phyloP scores from a whole-genome alignment of 2,329 filamentous ascomycete genomes.

The Arthrobotrys iridis region DNA sequence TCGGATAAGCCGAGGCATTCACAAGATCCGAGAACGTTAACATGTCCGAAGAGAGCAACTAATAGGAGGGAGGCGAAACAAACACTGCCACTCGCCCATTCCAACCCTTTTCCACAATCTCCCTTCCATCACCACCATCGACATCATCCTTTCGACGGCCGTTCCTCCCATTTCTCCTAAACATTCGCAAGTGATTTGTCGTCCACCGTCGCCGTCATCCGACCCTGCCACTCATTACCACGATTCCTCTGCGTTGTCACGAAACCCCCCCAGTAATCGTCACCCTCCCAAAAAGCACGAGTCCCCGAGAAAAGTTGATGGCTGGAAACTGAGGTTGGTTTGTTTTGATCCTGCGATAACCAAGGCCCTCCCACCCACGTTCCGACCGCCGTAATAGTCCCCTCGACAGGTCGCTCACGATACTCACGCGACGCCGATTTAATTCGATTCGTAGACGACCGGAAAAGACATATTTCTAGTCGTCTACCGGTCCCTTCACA shows the following conservation, averaged over 20 bases:
- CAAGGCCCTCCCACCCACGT: conserved; percentile 10
- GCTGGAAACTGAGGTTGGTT: conserved; percentile 51
- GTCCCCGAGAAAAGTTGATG: conserved; percentile 40
- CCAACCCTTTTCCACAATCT: conserved; percentile 27
- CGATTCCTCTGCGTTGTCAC: conserved; percentile 1
- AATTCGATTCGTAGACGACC: neutral
- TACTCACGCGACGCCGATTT: conserved; percentile 21
- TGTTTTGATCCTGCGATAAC: conserved; percentile 49
- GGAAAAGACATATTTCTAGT: conserved; percentile 21
- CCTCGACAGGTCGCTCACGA: conserved; percentile 26
- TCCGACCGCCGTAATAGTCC: conserved; percentile 40
- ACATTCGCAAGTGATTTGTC: neutral
- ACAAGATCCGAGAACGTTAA: conserved; percentile 32
- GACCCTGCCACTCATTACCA: neutral
- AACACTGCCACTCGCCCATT: conserved; percentile 30
- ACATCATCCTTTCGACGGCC: conserved; percentile 46
- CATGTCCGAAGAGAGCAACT: conserved; percentile 13
- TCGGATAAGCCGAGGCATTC: conserved; percentile 53
- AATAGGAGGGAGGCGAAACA: conserved; percentile 26
- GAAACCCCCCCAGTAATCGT: conserved; percentile 19
- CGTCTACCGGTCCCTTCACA: conserved; percentile 13
- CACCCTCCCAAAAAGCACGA: conserved; percentile 16
- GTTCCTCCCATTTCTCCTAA: conserved; percentile 7
- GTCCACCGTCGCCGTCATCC: neutral
- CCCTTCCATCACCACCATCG: conserved; percentile 46